Conservation (phyloP, 2,329 filamentous ascomycete species). For the Penicillium sp. region DNA sequence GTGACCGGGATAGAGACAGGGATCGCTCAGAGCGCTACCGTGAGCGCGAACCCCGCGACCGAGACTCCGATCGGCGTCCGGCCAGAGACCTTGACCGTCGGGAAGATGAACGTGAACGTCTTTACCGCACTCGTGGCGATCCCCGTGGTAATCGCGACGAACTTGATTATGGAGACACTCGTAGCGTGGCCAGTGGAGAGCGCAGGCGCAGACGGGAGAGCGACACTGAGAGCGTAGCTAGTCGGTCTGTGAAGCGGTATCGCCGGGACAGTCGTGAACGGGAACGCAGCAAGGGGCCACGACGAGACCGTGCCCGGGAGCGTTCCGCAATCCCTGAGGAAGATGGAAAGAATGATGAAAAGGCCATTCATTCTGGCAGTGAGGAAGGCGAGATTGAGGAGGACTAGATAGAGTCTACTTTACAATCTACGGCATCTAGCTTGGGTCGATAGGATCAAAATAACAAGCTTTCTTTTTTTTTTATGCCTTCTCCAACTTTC, state of each 20-base stretch:
- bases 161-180: conserved; percentile 76
- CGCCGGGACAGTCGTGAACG: conserved; percentile 43
- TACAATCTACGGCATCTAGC: background rate
- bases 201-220: conserved; percentile 77
- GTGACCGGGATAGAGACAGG: conserved; percentile 38
- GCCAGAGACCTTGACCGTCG: conserved; percentile 50
- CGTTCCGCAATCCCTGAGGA: conserved; percentile 35
- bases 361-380: conserved; percentile 73
- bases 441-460: background rate
- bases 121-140: conserved; percentile 79
- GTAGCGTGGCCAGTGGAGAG: conserved; percentile 56
- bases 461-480: background rate
- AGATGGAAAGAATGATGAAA: conserved; percentile 41
- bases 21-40: conserved; percentile 23
- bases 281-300: conserved; percentile 41
- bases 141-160: conserved; percentile 79
- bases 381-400: conserved; percentile 99
- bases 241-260: conserved; percentile 62
- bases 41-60: conserved; percentile 40
- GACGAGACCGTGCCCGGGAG: conserved; percentile 58
- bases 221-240: conserved; percentile 63
- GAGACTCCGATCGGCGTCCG: conserved; percentile 40
- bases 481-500: background rate
- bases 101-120: conserved; percentile 84
- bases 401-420: conserved; percentile 36